Base-by-base conservation (phyloP, 441 rosid species). In the Manihot esculenta region DNA sequence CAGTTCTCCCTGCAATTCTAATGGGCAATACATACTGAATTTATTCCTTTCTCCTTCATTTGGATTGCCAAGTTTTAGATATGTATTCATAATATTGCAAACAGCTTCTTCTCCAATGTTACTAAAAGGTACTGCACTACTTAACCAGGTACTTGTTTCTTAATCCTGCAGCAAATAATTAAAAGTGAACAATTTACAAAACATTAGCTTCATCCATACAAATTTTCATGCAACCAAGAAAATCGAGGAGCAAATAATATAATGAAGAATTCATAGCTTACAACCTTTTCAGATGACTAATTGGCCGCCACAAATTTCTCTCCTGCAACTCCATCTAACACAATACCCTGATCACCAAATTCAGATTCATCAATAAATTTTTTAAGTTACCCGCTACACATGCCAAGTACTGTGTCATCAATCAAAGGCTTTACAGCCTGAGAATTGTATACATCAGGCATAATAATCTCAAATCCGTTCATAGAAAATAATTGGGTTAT, bases 291-390 rank as follows among this genome's bases (percentile, higher is more conserved):
- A 55, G 91, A 76, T 0, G 99, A 90, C 77, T 89, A 94, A 21
- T 90, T 84, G 69, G 97, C 88, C 20, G 93, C 97, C 60, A 82
- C 90, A 23, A 90, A 89, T 88, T 94, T 89, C 89, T 94, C 92
- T 23, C 89, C 84, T 4, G 76, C 55, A 60, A 74, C 82, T 56
- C 81, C 85, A 76, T 86, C 91, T 68, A 90, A 74, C 70, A 82
- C 69, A 8, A 90, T 79, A 47, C 99, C 99, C 99, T 94, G 90
- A 51, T 64, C 51, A 79, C 58, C 62, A 79, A 82, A 75, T 68
- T 73, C 42, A 38, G 42, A 38, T 38, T 38, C 57, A 57, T 45
- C 64, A 69, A 51, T 75, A 70, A 78, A 75, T 64, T 45, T 70
- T 64, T 51, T 11, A 65, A 38, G 65, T 20, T 63, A 18, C 61